These are phyloP conservation scores for Mycena capillaripes DNA, from an alignment of 768 basidiomycete species.

Conservation along the genomic window DNA sequence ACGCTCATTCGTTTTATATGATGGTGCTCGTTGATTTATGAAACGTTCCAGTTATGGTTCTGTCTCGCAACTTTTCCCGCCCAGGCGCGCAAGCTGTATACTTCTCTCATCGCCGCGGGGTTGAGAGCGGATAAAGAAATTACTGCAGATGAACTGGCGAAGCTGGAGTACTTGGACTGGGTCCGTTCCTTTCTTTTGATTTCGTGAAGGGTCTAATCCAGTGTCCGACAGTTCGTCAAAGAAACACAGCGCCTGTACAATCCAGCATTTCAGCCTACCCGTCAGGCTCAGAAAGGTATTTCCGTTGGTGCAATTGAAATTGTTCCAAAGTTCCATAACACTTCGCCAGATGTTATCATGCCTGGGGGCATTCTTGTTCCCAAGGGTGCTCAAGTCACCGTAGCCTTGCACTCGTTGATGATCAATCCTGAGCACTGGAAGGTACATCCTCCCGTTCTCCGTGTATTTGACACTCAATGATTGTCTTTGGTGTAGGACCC, in stretches of 20 bases:
- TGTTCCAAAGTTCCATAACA: too few species aligned
- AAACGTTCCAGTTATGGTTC: constrained; percentile 21
- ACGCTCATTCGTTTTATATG: too few species aligned
- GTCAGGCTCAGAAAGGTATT: constrained; percentile 30
- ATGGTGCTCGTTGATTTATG: background rate
- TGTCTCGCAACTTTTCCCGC: constrained; percentile 30
- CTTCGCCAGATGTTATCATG: constrained; percentile 37
- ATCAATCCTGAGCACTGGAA: constrained; percentile 33
- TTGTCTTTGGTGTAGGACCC: constrained; percentile 30
- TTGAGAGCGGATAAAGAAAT: constrained; percentile 27
- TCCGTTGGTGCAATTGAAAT: too few species aligned
- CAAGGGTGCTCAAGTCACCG: constrained; percentile 28
- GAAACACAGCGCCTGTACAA: constrained; percentile 32
- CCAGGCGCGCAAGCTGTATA: constrained; percentile 30
- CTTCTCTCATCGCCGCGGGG: constrained; percentile 27
- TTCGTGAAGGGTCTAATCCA: too few species aligned
- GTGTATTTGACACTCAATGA: too few species aligned
- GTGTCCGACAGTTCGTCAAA: constrained; percentile 14
- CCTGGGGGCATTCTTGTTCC: constrained; percentile 29
- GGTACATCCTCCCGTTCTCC: background rate
- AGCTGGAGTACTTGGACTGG: constrained; percentile 35
- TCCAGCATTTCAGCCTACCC: constrained; percentile 31
- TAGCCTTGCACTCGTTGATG: constrained; percentile 31
- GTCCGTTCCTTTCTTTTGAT: constrained; percentile 2
- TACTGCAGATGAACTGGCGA: constrained; percentile 27